Percentiles rank a stretch among this genome's conserved stretches.
Conservation (phyloP, 148 eudicot genomes). For the Selenicereus undatus region DNA sequence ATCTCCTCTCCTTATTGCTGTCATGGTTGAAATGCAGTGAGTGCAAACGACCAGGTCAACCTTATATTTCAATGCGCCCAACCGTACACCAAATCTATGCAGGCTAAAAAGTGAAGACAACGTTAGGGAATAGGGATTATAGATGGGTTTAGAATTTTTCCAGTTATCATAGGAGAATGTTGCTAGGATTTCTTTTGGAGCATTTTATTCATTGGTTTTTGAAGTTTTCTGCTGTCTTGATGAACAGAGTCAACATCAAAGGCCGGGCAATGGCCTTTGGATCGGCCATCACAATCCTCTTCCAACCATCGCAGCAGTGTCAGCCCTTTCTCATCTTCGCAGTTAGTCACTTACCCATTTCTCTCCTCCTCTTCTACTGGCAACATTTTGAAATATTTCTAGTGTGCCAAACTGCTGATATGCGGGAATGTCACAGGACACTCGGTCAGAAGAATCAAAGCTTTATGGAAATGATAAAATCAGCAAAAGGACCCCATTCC, state of each 20-base stretch:
- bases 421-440: slow-evolving; percentile 42
- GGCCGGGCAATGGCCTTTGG: slow-evolving; percentile 53
- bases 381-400: neutral
- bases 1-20: no score
- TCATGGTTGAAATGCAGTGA: no score
- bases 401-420: neutral
- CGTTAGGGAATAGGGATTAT: no score
- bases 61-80: no score
- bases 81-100: no score
- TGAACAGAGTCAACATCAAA: slow-evolving; percentile 46
- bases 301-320: slow-evolving; percentile 50
- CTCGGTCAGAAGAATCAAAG: slow-evolving; percentile 54
- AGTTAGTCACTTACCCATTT: slow-evolving; percentile 51
- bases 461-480: slow-evolving; percentile 78
- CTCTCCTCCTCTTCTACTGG: neutral
- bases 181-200: neutral
- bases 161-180: no score
- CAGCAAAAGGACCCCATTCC: slow-evolving; percentile 59
- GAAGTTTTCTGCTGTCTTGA: neutral
- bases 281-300: slow-evolving; percentile 71
- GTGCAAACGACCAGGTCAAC: no score
- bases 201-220: neutral
- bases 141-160: no score
- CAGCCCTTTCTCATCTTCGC: slow-evolving; percentile 71
- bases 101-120: no score